Evolutionary conservation across 1,139 yeast species (phyloP).

Genomic region (Fermentozyma sake): DNA sequence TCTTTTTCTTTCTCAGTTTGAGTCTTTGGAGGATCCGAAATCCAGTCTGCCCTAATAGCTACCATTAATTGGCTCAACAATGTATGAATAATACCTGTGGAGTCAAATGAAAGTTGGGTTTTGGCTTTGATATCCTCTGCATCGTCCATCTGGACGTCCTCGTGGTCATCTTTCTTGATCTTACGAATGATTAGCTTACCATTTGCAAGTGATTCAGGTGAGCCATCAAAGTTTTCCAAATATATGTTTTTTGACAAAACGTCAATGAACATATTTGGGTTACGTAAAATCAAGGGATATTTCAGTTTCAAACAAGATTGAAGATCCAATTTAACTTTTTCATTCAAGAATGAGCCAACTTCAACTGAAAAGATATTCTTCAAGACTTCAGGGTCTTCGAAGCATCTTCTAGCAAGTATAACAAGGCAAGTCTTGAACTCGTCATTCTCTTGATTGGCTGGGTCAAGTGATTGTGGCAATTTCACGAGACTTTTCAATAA

Average conservation of each 20-base stretch:
- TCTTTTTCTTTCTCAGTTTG: constrained; percentile 9
- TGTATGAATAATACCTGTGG: constrained; percentile 60
- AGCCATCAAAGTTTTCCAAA: constrained; percentile 45
- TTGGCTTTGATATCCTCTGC: constrained; percentile 13
- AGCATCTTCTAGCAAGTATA: constrained; percentile 60
- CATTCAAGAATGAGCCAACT: constrained; percentile 33
- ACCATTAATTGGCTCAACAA: constrained; percentile 63
- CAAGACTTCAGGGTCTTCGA: constrained; percentile 57
- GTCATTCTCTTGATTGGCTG: constrained; percentile 12
- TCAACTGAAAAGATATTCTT: constrained; percentile 47
- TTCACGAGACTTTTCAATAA: constrained; percentile 18
- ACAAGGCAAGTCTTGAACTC: constrained; percentile 16
- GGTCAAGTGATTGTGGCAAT: constrained; percentile 11
- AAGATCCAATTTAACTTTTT: constrained; percentile 42
- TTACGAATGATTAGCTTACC: constrained; percentile 10
- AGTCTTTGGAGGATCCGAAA: constrained; percentile 25
- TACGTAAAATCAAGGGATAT: constrained; percentile 53
- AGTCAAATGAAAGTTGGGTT: constrained; percentile 14
- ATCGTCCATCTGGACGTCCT: constrained; percentile 37
- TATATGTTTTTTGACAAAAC: constrained; percentile 47
- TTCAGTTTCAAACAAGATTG: constrained; percentile 51
- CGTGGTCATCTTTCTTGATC: constrained; percentile 10
- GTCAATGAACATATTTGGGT: constrained; percentile 52
- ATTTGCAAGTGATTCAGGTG: constrained; percentile 11
- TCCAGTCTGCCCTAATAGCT: constrained; percentile 49